Conservation (phyloP, 2,329 filamentous ascomycete genomes). For the Fusarium praegraminearum region DNA sequence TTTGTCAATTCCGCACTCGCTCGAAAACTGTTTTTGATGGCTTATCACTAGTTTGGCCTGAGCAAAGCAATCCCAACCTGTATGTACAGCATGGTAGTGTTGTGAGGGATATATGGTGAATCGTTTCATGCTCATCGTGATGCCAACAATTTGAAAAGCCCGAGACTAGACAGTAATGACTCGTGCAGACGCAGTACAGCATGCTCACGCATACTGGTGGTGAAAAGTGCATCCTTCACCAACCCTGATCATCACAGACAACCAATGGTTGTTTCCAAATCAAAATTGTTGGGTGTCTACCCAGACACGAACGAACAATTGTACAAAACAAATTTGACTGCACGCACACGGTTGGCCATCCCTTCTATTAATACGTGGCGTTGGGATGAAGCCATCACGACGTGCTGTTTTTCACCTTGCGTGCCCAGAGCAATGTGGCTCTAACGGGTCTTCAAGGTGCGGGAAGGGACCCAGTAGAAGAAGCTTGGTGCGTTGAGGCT, state of each 20-base stretch:
- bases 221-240: conserved; percentile 19
- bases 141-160: conserved; percentile 40
- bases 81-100: not conserved
- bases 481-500: conserved; percentile 46
- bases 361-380: not conserved
- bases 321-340: not conserved
- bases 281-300: not conserved
- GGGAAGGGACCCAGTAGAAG: conserved; percentile 45
- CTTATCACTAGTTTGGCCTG: conserved; percentile 1
- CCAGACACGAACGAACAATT: not conserved
- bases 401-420: conserved; percentile 14
- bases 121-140: conserved; percentile 24
- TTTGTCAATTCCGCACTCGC: conserved; percentile 33
- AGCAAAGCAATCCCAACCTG: not conserved
- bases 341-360: conserved; percentile 1
- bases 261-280: not conserved
- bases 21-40: conserved; percentile 35
- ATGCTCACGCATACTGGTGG: conserved; percentile 8
- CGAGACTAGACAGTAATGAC: conserved; percentile 46
- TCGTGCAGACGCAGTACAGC: conserved; percentile 37
- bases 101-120: conserved; percentile 30
- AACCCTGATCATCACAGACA: conserved; percentile 5
- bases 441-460: conserved; percentile 41
- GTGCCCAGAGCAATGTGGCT: conserved; percentile 39
- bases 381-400: conserved; percentile 45